Evolutionary conservation across 148 eudicot species (phyloP).

Genomic region (Fallopia convolvulus): DNA sequence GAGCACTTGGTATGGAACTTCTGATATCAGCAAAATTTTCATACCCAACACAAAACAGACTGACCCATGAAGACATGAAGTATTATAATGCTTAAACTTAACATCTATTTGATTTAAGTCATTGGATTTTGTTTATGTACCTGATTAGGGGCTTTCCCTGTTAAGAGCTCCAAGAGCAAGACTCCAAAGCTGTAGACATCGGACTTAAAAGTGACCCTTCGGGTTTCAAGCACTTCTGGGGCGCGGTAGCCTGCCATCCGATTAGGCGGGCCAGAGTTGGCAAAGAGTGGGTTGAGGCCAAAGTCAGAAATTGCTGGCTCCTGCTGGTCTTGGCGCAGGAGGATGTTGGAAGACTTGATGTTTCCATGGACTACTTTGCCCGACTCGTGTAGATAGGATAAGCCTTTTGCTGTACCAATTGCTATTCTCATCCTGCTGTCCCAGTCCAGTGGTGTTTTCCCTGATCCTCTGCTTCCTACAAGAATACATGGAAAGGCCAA

Average conservation of each 20-base stretch:
- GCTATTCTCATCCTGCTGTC: constrained; percentile 73
- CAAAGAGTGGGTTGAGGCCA: constrained; percentile 47
- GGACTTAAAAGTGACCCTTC: constrained; percentile 63
- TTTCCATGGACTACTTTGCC: constrained; percentile 73
- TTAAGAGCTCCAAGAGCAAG: constrained; percentile 62
- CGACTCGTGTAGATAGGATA: constrained; percentile 56
- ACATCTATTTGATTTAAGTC: neutral
- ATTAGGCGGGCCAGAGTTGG: constrained; percentile 30
- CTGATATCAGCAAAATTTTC: too few species aligned
- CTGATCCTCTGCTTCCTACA: constrained; percentile 85
- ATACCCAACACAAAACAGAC: neutral
- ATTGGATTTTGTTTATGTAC: constrained; percentile 10
- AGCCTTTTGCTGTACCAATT: constrained; percentile 53
- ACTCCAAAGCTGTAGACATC: constrained; percentile 96
- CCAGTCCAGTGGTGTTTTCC: constrained; percentile 82
- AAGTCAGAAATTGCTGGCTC: constrained; percentile 58
- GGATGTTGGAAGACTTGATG: constrained; percentile 78
- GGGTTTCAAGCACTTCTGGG: constrained; percentile 78
- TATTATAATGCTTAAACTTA: too few species aligned
- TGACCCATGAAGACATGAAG: too few species aligned
- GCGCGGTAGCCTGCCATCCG: constrained; percentile 89
- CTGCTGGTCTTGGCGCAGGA: constrained; percentile 39
- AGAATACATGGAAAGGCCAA: neutral
- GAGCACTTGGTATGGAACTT: too few species aligned
- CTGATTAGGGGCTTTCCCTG: constrained; percentile 93